Evolutionary conservation across 2,329 filamentous ascomycete genomes (phyloP).

Genomic region (Penicillium hordei): DNA sequence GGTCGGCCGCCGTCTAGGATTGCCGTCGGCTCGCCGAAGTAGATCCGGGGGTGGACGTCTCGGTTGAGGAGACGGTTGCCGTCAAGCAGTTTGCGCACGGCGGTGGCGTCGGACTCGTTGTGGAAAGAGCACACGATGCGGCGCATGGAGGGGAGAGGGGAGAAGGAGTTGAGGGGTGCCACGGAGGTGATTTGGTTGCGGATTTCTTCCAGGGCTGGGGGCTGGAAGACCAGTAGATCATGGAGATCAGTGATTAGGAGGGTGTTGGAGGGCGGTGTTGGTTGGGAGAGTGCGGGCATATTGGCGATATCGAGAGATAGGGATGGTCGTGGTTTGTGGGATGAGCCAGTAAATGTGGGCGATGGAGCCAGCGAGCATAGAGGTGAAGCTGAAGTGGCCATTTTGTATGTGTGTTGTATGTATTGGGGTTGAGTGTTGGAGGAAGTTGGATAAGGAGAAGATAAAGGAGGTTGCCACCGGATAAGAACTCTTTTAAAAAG

Average conservation of each 20-base stretch:
- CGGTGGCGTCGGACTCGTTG: conserved; percentile 43
- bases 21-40: conserved; percentile 56
- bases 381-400: conserved; percentile 30
- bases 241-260: conserved; percentile 52
- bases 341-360: conserved; percentile 10
- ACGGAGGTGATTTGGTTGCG: conserved; percentile 44
- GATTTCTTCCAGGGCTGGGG: conserved; percentile 44
- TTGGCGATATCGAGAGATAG: conserved; percentile 49
- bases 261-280: conserved; percentile 51
- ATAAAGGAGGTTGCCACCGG: conserved; percentile 23
- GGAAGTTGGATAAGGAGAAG: conserved; percentile 14
- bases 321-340: conserved; percentile 33
- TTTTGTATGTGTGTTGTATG: conserved; percentile 20
- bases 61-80: conserved; percentile 35
- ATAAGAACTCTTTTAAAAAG: conserved; percentile 3
- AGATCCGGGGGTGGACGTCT: conserved; percentile 43
- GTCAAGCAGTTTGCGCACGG: conserved; percentile 46
- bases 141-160: conserved; percentile 51
- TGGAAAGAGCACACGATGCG: conserved; percentile 53
- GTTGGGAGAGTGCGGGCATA: conserved; percentile 47
- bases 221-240: conserved; percentile 49
- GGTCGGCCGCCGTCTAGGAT: conserved; percentile 39
- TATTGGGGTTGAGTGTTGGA: not conserved
- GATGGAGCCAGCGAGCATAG: conserved; percentile 4
- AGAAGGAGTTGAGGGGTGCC: conserved; percentile 51